phyloP scores from a whole-genome alignment of 2,329 filamentous ascomycete species.

The Trichoderma afroharzianum region DNA sequence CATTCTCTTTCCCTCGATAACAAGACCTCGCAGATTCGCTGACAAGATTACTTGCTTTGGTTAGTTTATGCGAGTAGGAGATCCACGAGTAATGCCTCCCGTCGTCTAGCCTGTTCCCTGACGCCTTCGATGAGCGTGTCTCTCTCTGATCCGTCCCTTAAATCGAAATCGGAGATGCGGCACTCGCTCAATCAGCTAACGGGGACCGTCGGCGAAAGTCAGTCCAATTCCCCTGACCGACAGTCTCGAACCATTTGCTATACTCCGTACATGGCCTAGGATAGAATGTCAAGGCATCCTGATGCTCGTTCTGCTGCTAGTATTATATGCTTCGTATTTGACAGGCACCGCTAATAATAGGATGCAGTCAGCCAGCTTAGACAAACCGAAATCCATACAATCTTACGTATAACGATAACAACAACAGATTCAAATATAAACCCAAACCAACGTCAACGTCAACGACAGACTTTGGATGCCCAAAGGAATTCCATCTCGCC shows the following conservation, averaged over 20 bases:
- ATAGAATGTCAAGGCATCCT: not conserved
- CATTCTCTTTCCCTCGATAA: not conserved
- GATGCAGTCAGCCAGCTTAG: not conserved
- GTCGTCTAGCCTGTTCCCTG: not conserved
- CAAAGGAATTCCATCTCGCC: not conserved
- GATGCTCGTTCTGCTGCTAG: not conserved
- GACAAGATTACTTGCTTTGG: not conserved
- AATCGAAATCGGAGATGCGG: not conserved
- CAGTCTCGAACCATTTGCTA: not conserved
- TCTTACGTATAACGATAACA: no score
- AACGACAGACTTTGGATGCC: not conserved
- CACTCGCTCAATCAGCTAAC: not conserved
- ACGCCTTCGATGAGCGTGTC: not conserved
- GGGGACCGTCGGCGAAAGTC: not conserved
- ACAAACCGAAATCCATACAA: not conserved
- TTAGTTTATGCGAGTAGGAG: not conserved
- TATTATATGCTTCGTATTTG: not conserved
- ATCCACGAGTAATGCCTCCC: not conserved
- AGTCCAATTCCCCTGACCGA: not conserved
- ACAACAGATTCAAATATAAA: not conserved
- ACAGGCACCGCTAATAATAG: not conserved
- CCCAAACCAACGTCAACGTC: not conserved
- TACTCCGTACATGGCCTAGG: not conserved
- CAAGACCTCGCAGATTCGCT: not conserved
- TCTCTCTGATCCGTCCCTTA: not conserved